These are phyloP conservation scores for Epichloe amarillans DNA, from an alignment of 2,329 filamentous ascomycete genomes.

Conservation along the genomic window DNA sequence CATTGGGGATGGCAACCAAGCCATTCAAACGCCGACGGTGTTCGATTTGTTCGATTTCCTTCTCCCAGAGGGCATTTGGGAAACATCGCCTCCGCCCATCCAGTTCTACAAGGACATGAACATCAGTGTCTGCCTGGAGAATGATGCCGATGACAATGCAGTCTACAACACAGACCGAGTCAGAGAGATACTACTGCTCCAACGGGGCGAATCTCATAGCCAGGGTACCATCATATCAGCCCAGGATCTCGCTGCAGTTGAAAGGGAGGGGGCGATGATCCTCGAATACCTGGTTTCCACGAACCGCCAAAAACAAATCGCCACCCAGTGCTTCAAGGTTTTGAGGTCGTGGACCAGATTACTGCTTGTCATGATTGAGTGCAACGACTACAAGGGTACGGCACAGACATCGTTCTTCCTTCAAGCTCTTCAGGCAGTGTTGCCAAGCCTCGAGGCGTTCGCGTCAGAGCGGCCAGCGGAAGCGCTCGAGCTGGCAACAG, in stretches of 20 bases:
- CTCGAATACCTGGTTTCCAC: constrained; percentile 47
- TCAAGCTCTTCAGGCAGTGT: constrained; percentile 72
- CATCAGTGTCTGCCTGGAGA: constrained; percentile 48
- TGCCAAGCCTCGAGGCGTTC: constrained; percentile 74
- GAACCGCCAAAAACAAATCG: constrained; percentile 50
- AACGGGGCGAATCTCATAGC: constrained; percentile 46
- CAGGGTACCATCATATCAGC: constrained; percentile 34
- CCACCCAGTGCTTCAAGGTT: constrained; percentile 47
- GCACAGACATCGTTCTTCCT: constrained; percentile 67
- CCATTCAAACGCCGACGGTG: constrained; percentile 57
- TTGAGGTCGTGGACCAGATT: constrained; percentile 77
- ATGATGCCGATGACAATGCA: constrained; percentile 40
- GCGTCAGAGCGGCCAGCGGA: constrained; percentile 57
- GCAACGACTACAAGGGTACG: constrained; percentile 63
- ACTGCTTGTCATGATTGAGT: constrained; percentile 68
- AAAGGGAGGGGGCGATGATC: constrained; percentile 46
- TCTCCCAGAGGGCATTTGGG: constrained; percentile 36
- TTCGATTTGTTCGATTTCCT: constrained; percentile 94
- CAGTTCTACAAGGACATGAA: constrained; percentile 53
- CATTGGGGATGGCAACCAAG: constrained; percentile 50
- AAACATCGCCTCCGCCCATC: constrained; percentile 37
- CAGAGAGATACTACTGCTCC: constrained; percentile 59
- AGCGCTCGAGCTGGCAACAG: constrained; percentile 60
- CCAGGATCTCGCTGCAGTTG: constrained; percentile 36
- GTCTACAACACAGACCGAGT: constrained; percentile 60